Evolutionary conservation across 345 rosid species (phyloP).

Genomic region (Euphorbia peplus): DNA sequence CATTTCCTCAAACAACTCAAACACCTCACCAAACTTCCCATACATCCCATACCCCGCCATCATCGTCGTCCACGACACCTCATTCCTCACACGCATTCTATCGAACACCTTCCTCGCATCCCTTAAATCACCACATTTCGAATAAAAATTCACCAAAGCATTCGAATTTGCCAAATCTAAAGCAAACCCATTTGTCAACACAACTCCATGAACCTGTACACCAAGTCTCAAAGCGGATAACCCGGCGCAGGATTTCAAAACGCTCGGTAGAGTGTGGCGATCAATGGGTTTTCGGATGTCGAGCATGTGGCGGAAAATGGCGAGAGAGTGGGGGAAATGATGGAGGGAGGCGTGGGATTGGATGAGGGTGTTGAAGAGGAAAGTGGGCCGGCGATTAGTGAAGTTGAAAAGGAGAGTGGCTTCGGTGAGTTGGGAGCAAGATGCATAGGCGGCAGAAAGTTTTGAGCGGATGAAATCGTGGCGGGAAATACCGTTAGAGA

Average conservation of each 20-base stretch:
- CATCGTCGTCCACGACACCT: conserved; percentile 34
- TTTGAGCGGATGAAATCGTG: conserved; percentile 30
- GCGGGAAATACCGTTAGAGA: conserved; percentile 18
- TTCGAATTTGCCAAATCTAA: conserved; percentile 30
- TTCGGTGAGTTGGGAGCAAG: conserved; percentile 30
- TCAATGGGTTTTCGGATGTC: conserved; percentile 23
- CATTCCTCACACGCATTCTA: conserved; percentile 29
- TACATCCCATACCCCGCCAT: conserved; percentile 30
- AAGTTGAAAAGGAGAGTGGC: conserved; percentile 33
- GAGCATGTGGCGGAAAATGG: conserved; percentile 33
- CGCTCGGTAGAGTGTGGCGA: conserved; percentile 33
- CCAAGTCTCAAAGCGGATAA: conserved; percentile 24
- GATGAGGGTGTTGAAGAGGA: conserved; percentile 37
- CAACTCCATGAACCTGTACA: conserved; percentile 29
- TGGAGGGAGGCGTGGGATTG: conserved; percentile 31
- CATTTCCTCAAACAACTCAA: conserved; percentile 35
- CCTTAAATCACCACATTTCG: conserved; percentile 30
- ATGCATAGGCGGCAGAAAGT: conserved; percentile 38
- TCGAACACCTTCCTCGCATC: conserved; percentile 33
- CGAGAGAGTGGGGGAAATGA: conserved; percentile 29
- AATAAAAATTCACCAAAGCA: conserved; percentile 32
- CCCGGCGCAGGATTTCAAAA: conserved; percentile 35
- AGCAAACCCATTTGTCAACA: conserved; percentile 25
- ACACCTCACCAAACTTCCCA: conserved; percentile 27
- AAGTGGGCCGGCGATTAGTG: conserved; percentile 29